A percentile compares a stretch with the other conserved stretches of the same genome.
phyloP scores from a whole-genome alignment of 1,284 basidiomycete genomes.

The Meira nashicola region DNA sequence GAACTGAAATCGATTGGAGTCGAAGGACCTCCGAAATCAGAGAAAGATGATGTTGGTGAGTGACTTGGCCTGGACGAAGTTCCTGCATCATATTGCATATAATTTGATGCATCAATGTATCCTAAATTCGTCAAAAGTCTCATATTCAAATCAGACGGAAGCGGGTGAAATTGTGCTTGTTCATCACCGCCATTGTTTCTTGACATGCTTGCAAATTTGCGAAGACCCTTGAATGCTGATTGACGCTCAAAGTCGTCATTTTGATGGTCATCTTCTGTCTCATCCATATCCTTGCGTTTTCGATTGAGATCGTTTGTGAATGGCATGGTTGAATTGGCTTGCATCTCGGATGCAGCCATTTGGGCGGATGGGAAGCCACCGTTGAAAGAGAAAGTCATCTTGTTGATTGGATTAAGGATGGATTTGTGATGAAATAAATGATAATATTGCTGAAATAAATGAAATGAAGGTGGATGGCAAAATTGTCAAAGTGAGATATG shows the following conservation, averaged over 20 bases:
- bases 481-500: too few species aligned
- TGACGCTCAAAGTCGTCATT: not conserved
- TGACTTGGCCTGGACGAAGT: not conserved
- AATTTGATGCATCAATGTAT: not conserved
- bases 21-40: not conserved
- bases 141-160: slow-evolving; percentile 5
- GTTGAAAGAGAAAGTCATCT: too few species aligned
- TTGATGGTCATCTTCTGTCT: not conserved
- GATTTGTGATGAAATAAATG: too few species aligned
- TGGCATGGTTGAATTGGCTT: too few species aligned
- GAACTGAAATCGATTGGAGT: too few species aligned
- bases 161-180: slow-evolving; percentile 8
- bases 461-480: too few species aligned
- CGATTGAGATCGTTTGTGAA: not conserved
- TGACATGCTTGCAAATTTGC: not conserved
- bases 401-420: too few species aligned
- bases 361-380: too few species aligned
- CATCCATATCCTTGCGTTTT: slow-evolving; percentile 4
- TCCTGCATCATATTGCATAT: not conserved
- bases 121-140: not conserved
- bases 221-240: not conserved
- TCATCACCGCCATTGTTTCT: not conserved
- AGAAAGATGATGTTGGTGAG: not conserved
- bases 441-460: too few species aligned
- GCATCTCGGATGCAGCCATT: too few species aligned